A percentile compares a stretch with the other conserved stretches of the same genome.
Conservation (phyloP, 345 rosid species). For the Salix brachista region DNA sequence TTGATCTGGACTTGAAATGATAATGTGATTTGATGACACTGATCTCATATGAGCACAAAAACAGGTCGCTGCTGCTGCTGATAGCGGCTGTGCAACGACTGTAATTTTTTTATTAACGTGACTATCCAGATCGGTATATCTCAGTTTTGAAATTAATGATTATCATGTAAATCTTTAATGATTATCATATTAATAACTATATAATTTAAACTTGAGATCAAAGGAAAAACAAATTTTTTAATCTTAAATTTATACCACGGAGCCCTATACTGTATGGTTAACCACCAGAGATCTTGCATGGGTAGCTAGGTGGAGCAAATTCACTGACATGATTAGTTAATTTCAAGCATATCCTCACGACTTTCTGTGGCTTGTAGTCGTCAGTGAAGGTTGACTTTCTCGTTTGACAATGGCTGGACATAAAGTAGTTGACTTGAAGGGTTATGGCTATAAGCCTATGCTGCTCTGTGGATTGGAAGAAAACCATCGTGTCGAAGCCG, state of each 20-base stretch:
- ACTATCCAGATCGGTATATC: too few species aligned
- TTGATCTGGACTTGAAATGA: background rate
- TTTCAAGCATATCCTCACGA: background rate
- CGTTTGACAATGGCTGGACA: background rate
- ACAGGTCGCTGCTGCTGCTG: background rate
- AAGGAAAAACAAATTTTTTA: too few species aligned
- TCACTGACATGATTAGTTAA: too few species aligned
- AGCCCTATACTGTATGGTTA: too few species aligned
- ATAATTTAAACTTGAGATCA: too few species aligned
- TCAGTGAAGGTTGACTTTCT: background rate
- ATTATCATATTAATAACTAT: too few species aligned
- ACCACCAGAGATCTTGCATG: too few species aligned
- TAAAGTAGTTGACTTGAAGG: background rate
- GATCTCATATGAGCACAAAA: background rate
- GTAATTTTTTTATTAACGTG: too few species aligned
- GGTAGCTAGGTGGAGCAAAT: too few species aligned
- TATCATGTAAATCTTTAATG: too few species aligned
- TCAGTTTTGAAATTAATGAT: too few species aligned
- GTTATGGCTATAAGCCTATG: background rate
- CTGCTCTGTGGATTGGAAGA: background rate
- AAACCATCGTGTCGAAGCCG: constrained; percentile 3
- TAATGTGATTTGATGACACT: background rate
- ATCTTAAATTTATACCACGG: too few species aligned
- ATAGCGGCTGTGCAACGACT: background rate
- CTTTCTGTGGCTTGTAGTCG: constrained; percentile 14